Evolutionary conservation across 2,329 filamentous ascomycete species (phyloP), one percentile per base, ranked within the genome.

Genomic region (Pseudogymnoascus sp.): DNA sequence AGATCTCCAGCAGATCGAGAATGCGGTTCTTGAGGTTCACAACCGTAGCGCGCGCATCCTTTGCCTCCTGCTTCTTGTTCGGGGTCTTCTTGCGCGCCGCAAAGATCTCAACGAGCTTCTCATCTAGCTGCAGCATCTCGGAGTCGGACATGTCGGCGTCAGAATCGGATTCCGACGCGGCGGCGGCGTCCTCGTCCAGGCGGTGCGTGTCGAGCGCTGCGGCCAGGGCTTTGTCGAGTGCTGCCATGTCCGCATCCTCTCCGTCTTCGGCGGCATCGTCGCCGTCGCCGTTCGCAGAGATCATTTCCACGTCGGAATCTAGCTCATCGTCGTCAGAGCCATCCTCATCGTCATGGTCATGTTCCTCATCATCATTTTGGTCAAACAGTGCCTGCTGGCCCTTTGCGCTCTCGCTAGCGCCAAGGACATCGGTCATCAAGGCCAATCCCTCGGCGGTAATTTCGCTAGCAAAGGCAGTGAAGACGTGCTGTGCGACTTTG

Each of bases 21-120:
- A 96, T 87, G 39, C 92, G 88, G 72, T 90, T 89, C 77, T 99
- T 99, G 80, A 99, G 96, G 74, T 92, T 92, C 68, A 95, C 77
- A 69, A 97, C 89, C 18, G 85, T 90, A 66, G 92, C 88, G 70
- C 90, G 94, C 59, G 92, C 92, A 62, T 92, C 88, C 70, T 90
- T 90, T 67, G 88, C 88, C 69, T 94, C 86, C 73, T 92, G 89
- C 75, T 92, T 94, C 69, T 88, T 86, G 71, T 80, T 85, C 1
- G 65, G 65, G 13, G 76, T 77, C 71, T 90, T 86, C 65, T 82
- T 83, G 56, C 86, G 84, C 65, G 92, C 85, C 65, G 85, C 84
- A 79, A 97, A 95, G 63, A 96, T 90, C 64, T 89, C 89, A 57
- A 85, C 83, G 3, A 99, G 82, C 69, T 92, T 87, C 9, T 82